Evolutionary conservation across 2,329 filamentous ascomycete genomes (phyloP), one percentile per base, ranked within the genome.

Genomic region (Colletotrichum australisinense): DNA sequence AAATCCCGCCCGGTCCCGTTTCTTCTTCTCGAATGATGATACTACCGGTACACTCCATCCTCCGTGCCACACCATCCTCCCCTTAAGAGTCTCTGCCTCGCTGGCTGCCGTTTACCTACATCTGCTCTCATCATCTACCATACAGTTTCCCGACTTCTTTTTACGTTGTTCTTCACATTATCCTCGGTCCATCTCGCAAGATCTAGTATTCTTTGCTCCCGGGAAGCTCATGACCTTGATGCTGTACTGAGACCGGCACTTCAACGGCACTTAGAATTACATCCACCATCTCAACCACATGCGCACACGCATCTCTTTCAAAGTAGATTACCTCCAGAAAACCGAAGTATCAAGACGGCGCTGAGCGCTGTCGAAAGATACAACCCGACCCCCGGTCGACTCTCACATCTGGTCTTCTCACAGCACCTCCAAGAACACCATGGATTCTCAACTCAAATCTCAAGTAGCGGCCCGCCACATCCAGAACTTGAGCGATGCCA

Each of bases 401-500:
- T 56, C 49, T 28, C 11, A 59, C n/a, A 30, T 19, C 32, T 59
- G 56, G 30, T 35, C 8, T n/a, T 12, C 19, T 70, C 19, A 49
- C 49, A n/a, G 35, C 49, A 11, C 35, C 52, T 49, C 56, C 16
- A 24, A n/a, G 64, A 66, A 32, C 16, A 19, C 52, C 32, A 76
- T 75, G 74, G 72, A 74, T 32, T 69, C 42, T 58, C 58, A 59
- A 30, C 60, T 68, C 26, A 63, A 58, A 53, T 26, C 49, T 32
- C 49, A 66, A 53, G 52, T 77, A 71, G 72, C 69, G 12, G 58
- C 74, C 32, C 68, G 66, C 74, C 79, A 79, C 74, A 86, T 87
- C 72, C 85, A 87, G 74, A 83, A 87, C 70, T 80, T 81, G 72
- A 80, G 76, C 32, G 79, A 80, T 12, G 83, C 81, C n/a, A 75